phyloP scores from a whole-genome alignment of 768 basidiomycete genomes.

The Kwoniella dendrophila region DNA sequence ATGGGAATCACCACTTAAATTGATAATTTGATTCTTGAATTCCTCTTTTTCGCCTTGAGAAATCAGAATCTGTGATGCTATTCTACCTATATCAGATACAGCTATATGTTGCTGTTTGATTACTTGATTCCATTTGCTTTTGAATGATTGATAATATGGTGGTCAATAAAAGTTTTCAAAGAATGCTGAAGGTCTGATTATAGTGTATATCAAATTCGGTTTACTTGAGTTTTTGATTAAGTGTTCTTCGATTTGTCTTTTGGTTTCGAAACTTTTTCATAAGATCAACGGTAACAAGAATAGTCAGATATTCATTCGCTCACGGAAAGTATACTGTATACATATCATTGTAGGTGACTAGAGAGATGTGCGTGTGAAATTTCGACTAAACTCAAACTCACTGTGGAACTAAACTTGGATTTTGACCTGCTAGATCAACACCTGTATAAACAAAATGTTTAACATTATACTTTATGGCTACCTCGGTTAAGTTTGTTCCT shows the following conservation, averaged over 20 bases:
- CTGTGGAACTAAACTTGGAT: background rate
- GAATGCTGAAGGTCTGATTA: conserved; percentile 5
- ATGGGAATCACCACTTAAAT: background rate
- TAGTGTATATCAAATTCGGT: background rate
- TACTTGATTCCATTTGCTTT: background rate
- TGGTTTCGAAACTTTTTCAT: conserved; percentile 5
- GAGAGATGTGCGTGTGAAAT: no score
- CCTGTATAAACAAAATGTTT: conserved; percentile 6
- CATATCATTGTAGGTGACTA: background rate
- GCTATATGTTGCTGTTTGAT: background rate
- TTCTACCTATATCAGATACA: conserved; percentile 2
- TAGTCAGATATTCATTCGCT: background rate
- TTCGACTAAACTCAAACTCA: no score
- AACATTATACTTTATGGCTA: background rate
- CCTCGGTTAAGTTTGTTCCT: background rate
- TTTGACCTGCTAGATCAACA: background rate
- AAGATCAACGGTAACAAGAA: background rate
- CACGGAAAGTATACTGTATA: background rate
- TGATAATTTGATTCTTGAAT: background rate
- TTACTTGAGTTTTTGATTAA: background rate
- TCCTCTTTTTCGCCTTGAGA: background rate
- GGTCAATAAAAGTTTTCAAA: background rate
- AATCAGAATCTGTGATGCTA: background rate
- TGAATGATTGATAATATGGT: background rate
- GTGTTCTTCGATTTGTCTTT: conserved; percentile 7